Base-by-base conservation (phyloP, 805 yeast genomes). In the Torulaspora gathmanii region DNA sequence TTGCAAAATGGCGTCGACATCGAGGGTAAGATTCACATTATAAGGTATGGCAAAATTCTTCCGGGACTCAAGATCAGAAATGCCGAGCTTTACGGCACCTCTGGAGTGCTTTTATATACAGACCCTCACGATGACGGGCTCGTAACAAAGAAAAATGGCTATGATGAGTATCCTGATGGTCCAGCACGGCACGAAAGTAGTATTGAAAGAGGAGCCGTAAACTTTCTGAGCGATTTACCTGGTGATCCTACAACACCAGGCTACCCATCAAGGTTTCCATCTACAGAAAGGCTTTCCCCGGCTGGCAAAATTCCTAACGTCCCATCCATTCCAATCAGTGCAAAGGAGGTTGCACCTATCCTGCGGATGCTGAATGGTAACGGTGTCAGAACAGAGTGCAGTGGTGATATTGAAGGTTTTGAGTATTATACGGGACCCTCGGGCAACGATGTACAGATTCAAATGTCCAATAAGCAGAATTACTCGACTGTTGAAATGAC, bases 191-290 rank as follows among this genome's bases (percentile, higher is more conserved):
- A 78, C 51, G 78, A 79, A 29, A 67, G 74, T 42, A 70, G 81
- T 7, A 76, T 83, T 22, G 80, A 80, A 55, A 70, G 86, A 57
- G 83, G 80, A 2, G 73, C 85, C 7, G 81, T 77, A 0, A 78
- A 72, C 47, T 79, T 70, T 49, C 69, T 80, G 45, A 74, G 79
- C 3, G 77, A 76, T 26, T 71, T 72, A 40, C 87, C 89, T 0
- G 90, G 90, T 10, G 91, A 83, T 58, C 90, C 90, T 28, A 80
- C 89, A 0, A 82, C 89, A 2, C 86, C 87, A 6, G 87, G 86
- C 3, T 78, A 77, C 67, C 74, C 86, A 1, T 77, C 85, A 17
- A 75, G 74, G 25, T 50, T 48, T 11, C 58, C 58, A 6, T 58
- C 69, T 33, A 64, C 68, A 29, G 72, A 67, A 46, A 57, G 78